phyloP scores from a whole-genome alignment of 2,329 filamentous ascomycete species.

The Venturia aucupariae region DNA sequence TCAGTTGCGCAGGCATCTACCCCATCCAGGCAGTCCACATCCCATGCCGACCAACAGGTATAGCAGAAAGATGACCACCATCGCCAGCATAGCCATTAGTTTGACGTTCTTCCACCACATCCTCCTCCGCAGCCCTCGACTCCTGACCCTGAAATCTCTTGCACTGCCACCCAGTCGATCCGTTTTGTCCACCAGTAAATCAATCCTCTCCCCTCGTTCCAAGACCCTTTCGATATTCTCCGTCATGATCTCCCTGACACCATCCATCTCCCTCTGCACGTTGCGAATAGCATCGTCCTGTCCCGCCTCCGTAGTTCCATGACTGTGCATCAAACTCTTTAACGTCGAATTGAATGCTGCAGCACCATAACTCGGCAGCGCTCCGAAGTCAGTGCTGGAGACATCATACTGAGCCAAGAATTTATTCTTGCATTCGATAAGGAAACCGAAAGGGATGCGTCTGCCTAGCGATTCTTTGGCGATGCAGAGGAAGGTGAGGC shows the following conservation, averaged over 20 bases:
- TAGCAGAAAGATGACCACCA: slow-evolving; percentile 64
- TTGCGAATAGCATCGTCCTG: slow-evolving; percentile 74
- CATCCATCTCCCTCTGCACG: slow-evolving; percentile 84
- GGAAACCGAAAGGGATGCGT: slow-evolving; percentile 84
- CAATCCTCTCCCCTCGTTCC: slow-evolving; percentile 81
- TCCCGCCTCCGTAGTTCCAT: slow-evolving; percentile 66
- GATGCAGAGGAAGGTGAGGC: slow-evolving; percentile 86
- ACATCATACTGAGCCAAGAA: slow-evolving; percentile 67
- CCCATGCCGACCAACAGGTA: slow-evolving; percentile 65
- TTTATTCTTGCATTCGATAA: slow-evolving; percentile 80
- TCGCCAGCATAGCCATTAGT: slow-evolving; percentile 68
- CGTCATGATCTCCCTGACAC: slow-evolving; percentile 87
- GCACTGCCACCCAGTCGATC: slow-evolving; percentile 82
- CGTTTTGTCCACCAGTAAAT: slow-evolving; percentile 92
- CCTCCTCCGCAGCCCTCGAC: slow-evolving; percentile 72
- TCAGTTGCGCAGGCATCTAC: slow-evolving; percentile 2
- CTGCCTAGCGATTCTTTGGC: slow-evolving; percentile 72
- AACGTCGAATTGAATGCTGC: slow-evolving; percentile 77
- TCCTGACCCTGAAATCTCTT: slow-evolving; percentile 81
- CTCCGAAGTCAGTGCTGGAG: slow-evolving; percentile 59
- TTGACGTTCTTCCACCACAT: slow-evolving; percentile 99
- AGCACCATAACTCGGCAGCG: slow-evolving; percentile 81
- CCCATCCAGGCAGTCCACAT: slow-evolving; percentile 52
- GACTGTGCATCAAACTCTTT: slow-evolving; percentile 69
- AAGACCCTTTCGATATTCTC: slow-evolving; percentile 86